Evolutionary conservation across 2,329 filamentous ascomycete species (phyloP), one percentile per base, ranked within the genome.

Genomic region (Mycosphaerelloides madeirae): DNA sequence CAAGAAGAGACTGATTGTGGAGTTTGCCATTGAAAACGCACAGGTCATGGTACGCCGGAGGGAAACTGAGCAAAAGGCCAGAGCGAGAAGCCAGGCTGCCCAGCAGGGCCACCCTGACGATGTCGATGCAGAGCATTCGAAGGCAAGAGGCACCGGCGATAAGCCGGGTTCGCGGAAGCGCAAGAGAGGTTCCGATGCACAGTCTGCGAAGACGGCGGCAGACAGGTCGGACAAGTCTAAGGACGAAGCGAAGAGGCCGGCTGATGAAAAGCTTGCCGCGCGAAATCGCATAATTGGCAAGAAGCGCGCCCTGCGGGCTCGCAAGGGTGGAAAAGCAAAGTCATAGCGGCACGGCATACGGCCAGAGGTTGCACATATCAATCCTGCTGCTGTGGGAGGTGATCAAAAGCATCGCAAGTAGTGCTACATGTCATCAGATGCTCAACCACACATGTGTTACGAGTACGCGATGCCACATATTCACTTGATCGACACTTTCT

Each of bases 1-100:
- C 69, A 91, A 88, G 64, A 90, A 93, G 68, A 78, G 93, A 11
- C 70, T 98, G 40, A 88, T 98, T 61, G 91, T 91, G 29, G 94
- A 98, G 66, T 98, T 98, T 64, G 89, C 93, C 15, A 95, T 98
- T 64, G 93, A 98, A 69, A 98, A 98, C 59, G 90, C 88, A 1
- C 90, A 96, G 61, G 93, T 98, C 1, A 84, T 98, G n/a, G 79
- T 83, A 55, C 78, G 93, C 52, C 78, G 94, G 43, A 79, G 75
- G 49, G 80, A 83, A 49, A 72, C 72, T 38, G 83, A 88, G 62
- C 66, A 69, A 40, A 80, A 80, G 52, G 70, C 74, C 3, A 66
- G 73, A 32, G 66, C 74, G 49, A 66, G 70, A 32, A 70, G 70
- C 40, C 52, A 54, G 36, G 53, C 55, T 40, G 54, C 55, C 16